Conservation (phyloP, 2,329 filamentous ascomycete genomes). For the Fusarium sp. region DNA sequence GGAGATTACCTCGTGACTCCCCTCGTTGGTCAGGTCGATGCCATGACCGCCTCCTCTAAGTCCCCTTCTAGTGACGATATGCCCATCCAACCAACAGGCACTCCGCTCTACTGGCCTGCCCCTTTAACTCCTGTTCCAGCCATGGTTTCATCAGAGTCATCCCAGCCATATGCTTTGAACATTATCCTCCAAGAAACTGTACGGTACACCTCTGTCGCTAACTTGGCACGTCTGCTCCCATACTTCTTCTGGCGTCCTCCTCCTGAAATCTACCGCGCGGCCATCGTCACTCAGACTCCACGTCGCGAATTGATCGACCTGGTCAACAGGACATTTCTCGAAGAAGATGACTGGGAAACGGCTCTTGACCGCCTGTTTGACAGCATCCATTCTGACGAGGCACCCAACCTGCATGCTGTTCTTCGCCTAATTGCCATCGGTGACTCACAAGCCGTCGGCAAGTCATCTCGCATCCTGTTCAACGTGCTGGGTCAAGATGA, state of each 20-base stretch:
- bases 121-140: constrained; percentile 48
- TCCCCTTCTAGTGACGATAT: neutral
- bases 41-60: constrained; percentile 38
- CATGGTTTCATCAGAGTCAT: constrained; percentile 32
- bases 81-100: constrained; percentile 38
- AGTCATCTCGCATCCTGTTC: constrained; percentile 51
- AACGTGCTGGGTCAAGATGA: constrained; percentile 55
- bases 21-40: constrained; percentile 47
- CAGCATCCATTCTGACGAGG: constrained; percentile 30
- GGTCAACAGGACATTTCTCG: constrained; percentile 45
- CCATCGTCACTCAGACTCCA: constrained; percentile 39
- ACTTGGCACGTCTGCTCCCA: constrained; percentile 51
- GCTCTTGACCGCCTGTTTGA: constrained; percentile 37
- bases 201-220: constrained; percentile 41
- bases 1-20: constrained; percentile 36
- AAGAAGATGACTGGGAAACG: constrained; percentile 21
- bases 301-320: constrained; percentile 39
- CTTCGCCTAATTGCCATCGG: constrained; percentile 53
- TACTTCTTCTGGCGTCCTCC: constrained; percentile 58
- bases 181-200: constrained; percentile 41
- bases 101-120: constrained; percentile 44
- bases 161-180: constrained; percentile 41
- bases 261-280: constrained; percentile 46
- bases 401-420: constrained; percentile 46
- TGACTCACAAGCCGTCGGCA: constrained; percentile 48